Evolutionary conservation across 2,329 filamentous ascomycete species (phyloP).

Genomic region (Exophiala lecanii-corni): DNA sequence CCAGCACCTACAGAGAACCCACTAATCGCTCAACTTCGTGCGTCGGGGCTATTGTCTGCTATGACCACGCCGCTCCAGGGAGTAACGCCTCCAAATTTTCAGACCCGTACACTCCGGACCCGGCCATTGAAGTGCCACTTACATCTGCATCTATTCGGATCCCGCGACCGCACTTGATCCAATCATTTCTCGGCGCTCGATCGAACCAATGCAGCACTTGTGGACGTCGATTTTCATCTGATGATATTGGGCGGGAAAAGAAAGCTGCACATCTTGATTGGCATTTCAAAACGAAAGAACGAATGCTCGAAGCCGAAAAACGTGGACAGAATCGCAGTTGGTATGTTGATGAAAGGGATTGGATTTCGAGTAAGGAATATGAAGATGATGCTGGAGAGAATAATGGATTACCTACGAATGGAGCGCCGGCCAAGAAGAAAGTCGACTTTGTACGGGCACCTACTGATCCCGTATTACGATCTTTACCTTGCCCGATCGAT

Average conservation of each 20-base stretch:
- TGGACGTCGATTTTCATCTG: slow-evolving; percentile 76
- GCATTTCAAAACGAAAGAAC: slow-evolving; percentile 92
- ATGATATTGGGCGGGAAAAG: slow-evolving; percentile 72
- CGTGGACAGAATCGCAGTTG: slow-evolving; percentile 86
- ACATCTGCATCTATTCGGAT: slow-evolving; percentile 67
- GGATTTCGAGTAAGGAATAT: slow-evolving; percentile 78
- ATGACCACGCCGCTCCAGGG: slow-evolving; percentile 36
- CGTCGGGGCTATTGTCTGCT: slow-evolving; percentile 60
- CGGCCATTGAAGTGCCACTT: slow-evolving; percentile 43
- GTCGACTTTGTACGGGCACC: slow-evolving; percentile 77
- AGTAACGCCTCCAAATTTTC: no score
- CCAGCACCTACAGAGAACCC: slow-evolving; percentile 49
- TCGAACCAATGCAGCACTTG: slow-evolving; percentile 89
- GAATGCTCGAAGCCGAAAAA: slow-evolving; percentile 79
- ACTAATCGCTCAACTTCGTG: slow-evolving; percentile 63
- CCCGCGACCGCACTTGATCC: slow-evolving; percentile 70
- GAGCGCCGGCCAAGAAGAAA: slow-evolving; percentile 45
- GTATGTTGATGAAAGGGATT: slow-evolving; percentile 91
- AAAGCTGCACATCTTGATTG: slow-evolving; percentile 95
- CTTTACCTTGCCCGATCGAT: slow-evolving; percentile 84
- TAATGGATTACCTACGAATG: slow-evolving; percentile 38
- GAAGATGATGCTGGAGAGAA: slow-evolving; percentile 58
- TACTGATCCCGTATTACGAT: slow-evolving; percentile 67
- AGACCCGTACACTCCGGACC: slow-evolving; percentile 25
- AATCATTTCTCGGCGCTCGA: slow-evolving; percentile 71